Evolutionary conservation across 139 green algal species (phyloP).

Genomic region (Auxenochlorella pyrenoidosa): DNA sequence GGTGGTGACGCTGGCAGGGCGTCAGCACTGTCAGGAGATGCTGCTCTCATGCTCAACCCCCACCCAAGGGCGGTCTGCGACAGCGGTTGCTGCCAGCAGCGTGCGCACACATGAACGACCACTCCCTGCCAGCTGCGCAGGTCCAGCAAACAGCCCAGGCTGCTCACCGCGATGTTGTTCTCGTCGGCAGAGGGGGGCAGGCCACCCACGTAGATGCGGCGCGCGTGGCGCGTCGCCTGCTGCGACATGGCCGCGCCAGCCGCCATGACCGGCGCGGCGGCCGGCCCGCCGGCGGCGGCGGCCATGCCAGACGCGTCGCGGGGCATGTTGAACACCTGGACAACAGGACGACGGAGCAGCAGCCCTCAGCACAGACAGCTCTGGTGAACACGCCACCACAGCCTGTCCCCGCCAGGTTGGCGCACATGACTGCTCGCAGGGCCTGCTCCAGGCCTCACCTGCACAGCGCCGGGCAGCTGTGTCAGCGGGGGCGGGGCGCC

Average conservation of each 20-base stretch:
- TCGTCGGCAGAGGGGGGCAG: slow-evolving; percentile 91
- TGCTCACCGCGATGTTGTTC: slow-evolving; percentile 72
- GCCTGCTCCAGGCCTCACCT: no score
- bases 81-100: no score
- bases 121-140: no score
- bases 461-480: slow-evolving; percentile 42
- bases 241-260: slow-evolving; percentile 58
- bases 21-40: no score
- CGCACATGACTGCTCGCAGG: no score
- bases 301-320: not conserved
- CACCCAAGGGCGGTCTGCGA: no score
- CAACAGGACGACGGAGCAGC: not conserved
- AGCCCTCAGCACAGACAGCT: not conserved
- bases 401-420: no score
- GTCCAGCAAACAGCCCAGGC: not conserved
- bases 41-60: no score
- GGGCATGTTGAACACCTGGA: not conserved
- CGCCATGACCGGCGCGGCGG: not conserved
- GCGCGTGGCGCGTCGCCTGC: slow-evolving; percentile 92
- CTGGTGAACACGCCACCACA: not conserved
- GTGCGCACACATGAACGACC: no score
- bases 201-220: slow-evolving; percentile 96
- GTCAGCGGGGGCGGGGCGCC: slow-evolving; percentile 48
- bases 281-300: not conserved
- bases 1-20: no score